Evolutionary conservation across 2,329 filamentous ascomycete genomes (phyloP), one percentile per base, ranked within the genome.

Genomic region (Talaromyces pinophilus): DNA sequence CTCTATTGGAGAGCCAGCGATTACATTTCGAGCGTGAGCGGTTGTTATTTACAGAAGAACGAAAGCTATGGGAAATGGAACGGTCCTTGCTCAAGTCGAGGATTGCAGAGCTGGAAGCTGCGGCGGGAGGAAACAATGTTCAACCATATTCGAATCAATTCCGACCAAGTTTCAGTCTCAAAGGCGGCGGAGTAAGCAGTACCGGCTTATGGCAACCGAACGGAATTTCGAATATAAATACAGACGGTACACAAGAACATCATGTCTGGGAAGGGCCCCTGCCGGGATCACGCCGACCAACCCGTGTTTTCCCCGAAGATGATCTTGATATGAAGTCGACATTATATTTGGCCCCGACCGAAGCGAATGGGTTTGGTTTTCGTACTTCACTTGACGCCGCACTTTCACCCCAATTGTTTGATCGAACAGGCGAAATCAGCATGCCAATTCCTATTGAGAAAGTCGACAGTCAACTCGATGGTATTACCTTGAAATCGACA

Each of bases 401-500:
- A 13, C 72, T 81, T 22, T 80, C 79, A 5, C 76, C 78, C 4
- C 72, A 73, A 54, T 72, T 76, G 42, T 71, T 70, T 35, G 80
- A 80, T 60, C 71, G 71, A 8, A 67, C 71, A 11, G 64, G 71
- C 13, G 71, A 70, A 66, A 68, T 75, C 60, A 75, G 77, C 40
- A 72, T 81, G 8, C 76, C 80, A 2, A 78, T 83, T 61, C 81
- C 80, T 2, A 80, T 82, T 65, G 80, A 82, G 69, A 77, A 80
- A 69, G 73, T 83, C 42, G 81, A 83, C 69, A 81, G 77, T 62
- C 77, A 73, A 35, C 73, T 83, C 1, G 81, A 83, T 67, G 81
- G 81, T 5, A 83, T 83, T 65, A 82, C 78, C 5, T 74, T 82
- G 60, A 82, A 82, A 65, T 82, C 80, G 3, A 78, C 79, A 22